phyloP scores from a whole-genome alignment of 2,329 filamentous ascomycete species.

The Sphaerulina vaccinii region DNA sequence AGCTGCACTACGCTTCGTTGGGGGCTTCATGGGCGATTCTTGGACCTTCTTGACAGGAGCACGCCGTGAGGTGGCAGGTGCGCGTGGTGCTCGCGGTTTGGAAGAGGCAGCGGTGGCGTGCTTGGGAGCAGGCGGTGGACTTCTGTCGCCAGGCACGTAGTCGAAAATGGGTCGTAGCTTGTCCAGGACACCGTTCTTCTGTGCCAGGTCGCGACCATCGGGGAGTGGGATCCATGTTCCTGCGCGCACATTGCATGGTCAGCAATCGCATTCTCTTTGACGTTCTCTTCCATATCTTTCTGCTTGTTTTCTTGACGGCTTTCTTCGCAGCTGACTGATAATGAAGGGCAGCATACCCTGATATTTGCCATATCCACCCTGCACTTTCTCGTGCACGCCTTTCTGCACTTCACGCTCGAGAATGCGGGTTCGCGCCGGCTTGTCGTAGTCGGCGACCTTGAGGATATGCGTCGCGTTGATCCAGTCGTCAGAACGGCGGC shows the following conservation, averaged over 20 bases:
- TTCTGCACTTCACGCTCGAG: conserved; percentile 96
- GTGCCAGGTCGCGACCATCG: conserved; percentile 76
- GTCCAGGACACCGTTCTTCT: conserved; percentile 81
- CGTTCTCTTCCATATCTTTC: not conserved
- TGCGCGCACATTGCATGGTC: conserved; percentile 37
- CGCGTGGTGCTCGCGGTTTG: conserved; percentile 74
- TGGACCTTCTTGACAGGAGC: conserved; percentile 28
- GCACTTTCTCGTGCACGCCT: conserved; percentile 94
- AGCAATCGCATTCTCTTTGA: conserved; percentile 11
- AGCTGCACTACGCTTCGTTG: conserved; percentile 54
- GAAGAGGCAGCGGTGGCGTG: conserved; percentile 70
- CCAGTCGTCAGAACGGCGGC: conserved; percentile 88
- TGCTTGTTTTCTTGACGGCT: not conserved
- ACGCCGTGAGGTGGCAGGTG: conserved; percentile 23
- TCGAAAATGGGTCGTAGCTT: conserved; percentile 86
- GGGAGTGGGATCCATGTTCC: conserved; percentile 94
- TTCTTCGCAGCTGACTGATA: no score
- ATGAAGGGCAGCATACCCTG: conserved; percentile 62
- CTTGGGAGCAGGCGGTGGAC: conserved; percentile 89
- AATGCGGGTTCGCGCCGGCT: conserved; percentile 90
- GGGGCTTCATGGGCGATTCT: conserved; percentile 41
- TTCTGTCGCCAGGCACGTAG: conserved; percentile 78
- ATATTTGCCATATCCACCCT: conserved; percentile 98
- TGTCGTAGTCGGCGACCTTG: conserved; percentile 95
- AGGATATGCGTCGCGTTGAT: conserved; percentile 99